Conservation (phyloP, 2,329 filamentous ascomycete genomes). For the Aureobasidium sp. region DNA sequence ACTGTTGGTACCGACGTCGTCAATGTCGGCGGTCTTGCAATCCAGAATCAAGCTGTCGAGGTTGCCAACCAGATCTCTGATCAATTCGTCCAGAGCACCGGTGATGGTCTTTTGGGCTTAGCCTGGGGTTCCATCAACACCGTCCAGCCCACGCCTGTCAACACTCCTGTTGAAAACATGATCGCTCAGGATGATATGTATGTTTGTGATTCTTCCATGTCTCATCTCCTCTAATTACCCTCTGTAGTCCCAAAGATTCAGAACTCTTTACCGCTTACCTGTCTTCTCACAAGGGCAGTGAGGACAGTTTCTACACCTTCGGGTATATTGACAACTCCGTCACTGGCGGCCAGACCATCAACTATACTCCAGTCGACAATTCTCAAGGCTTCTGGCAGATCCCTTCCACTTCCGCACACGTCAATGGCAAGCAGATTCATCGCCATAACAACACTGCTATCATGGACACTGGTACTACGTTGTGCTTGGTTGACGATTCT, state of each 20-base stretch:
- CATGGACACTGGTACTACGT: slow-evolving; percentile 64
- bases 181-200: slow-evolving; percentile 49
- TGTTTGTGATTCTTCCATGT: background rate
- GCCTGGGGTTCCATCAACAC: slow-evolving; percentile 42
- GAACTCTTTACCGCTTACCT: slow-evolving; percentile 60
- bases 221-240: slow-evolving; percentile 25
- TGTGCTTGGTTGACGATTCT: slow-evolving; percentile 57
- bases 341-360: slow-evolving; percentile 36
- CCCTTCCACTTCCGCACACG: slow-evolving; percentile 47
- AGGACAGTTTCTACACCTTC: slow-evolving; percentile 62
- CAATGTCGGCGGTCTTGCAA: slow-evolving; percentile 52
- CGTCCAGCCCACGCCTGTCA: slow-evolving; percentile 42
- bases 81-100: slow-evolving; percentile 49
- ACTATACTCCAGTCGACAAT: slow-evolving; percentile 57
- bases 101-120: slow-evolving; percentile 61
- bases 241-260: slow-evolving; percentile 28
- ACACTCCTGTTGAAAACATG: slow-evolving; percentile 64
- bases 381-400: slow-evolving; percentile 64
- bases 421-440: slow-evolving; percentile 50
- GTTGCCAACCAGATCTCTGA: slow-evolving; percentile 53
- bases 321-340: slow-evolving; percentile 62
- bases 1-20: slow-evolving; percentile 58
- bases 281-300: slow-evolving; percentile 48
- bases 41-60: slow-evolving; percentile 59
- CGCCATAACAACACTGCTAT: slow-evolving; percentile 57